Evolutionary conservation across 441 rosid species (phyloP), one percentile per base, ranked within the genome.

Genomic region (Flueggea neowawraea): DNA sequence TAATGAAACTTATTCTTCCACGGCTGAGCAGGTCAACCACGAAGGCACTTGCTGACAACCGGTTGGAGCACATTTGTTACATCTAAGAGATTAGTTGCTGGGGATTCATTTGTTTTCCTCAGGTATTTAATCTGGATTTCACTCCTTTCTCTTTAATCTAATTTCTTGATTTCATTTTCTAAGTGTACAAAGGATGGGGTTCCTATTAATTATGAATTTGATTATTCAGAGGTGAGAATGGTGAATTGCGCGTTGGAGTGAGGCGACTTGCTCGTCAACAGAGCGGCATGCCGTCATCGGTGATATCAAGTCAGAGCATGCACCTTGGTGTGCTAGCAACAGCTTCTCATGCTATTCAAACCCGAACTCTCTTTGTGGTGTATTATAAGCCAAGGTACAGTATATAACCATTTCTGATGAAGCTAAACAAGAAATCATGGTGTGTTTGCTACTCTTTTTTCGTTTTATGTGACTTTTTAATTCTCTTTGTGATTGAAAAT

Each of bases 41-140:
- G 96, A 63, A 84, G 98, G 69, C 98, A 95, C 82, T 80, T 95
- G 77, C 92, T 95, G 59, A 95, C 98, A 13, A 95, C 98, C 1
- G 99, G 99, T 28, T 94, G 99, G 99, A 95, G 96, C 71, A 86
- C 97, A 11, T 95, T 88, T 73, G 98, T 91, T 44, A 84, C 95
- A 36, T 85, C 98, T 5, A 95, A 95, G 69, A 86, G 87, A 80
- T 76, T 95, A 58, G 87, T 82, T 44, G 97, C 97, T 5, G 97
- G 97, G 51, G 99, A 95, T 78, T 85, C 93, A 10, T 88, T 95
- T 73, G 97, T 95, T 68, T 95, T 91, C 80, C 75, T 95, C 49
- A 91, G 99, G 99, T 91, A 65, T 47, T 33, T 61, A 60, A n/a
- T 10, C 8, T 31, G 11, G 36, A 5, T 36, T 6, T 48, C 3